Base-by-base conservation (phyloP, 768 basidiomycete genomes). In the Neoboletus magnificus region DNA sequence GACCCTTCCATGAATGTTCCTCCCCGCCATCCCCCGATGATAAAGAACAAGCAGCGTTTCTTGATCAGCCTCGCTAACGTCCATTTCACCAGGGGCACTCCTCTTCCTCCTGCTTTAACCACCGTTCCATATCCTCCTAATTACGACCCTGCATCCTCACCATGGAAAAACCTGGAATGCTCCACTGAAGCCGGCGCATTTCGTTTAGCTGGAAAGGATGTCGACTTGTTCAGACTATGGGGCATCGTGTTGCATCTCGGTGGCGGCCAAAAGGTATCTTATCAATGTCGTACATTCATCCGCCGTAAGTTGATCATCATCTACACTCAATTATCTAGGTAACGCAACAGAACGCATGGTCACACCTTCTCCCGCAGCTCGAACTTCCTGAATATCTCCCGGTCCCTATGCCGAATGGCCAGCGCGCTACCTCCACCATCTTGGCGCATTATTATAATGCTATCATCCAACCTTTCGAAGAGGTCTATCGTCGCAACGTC, bases 141-240 rank as follows among this genome's bases (percentile, higher is more conserved):
- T 49, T 92, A 83, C 60, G 89, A 93, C 68, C 84, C 81, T 27
- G 69, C 67, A 43, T 78, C 73, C 41, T 84, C 89, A 1, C 78
- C 73, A 22, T 92, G 86, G 85, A 82, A 83, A 64, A 71, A 73
- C 50, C 73, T 93, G 56, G 88, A 91, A 56, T 75, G 80, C 27
- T 80, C 83, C 52, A 61, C 64, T 11, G 87, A 88, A 58, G 61
- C 78, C 12, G 91, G 91, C 32, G 72, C 78, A 39, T 77, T 92
- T 68, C 82, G 82, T 46, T 65, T 93, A 20, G 86, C 83, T 3
- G 88, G 87, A 18, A 86, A 80, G 67, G 89, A 91, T 61, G 72
- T 93, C 43, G 86, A 89, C 66, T 69, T 93, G n/a, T 85, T 87
- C 70, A 87, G 79, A 64, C 71, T 93, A 11, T 92, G 86, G 84